Evolutionary conservation across 176 grass and related monocot genomes (phyloP), one percentile per base, ranked within the genome.

Genomic region (Rhynchospora breviuscula): DNA sequence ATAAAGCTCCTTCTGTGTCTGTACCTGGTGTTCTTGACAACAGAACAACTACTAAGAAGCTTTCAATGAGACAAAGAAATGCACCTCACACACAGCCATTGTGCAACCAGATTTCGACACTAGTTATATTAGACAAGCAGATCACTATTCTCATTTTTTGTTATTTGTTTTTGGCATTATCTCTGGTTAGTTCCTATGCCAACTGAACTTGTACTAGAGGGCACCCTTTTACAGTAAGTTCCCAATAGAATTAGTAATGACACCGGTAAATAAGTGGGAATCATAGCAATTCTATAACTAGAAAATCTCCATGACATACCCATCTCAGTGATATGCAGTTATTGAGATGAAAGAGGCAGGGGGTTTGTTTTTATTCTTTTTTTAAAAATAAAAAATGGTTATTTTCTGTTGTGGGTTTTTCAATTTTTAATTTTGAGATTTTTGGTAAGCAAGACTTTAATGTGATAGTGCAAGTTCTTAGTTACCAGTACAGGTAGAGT

Each of bases 1-100:
- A 88, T 99, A 95, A 69, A 99, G 71, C 51, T 82, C 88, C 88
- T 95, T 98, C 63, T 70, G 63, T 80, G 62, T 77, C 53, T 88
- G 69, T 67, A 64, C 71, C 31, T 80, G 70, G 83, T 88, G 84
- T 65, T 70, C 92, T 90, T 91, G 54, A 89, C 71, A 86, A 67
- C 31, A 78, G 80, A 88, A 71, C 19, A 86, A 79, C 35, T 18
- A 60, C 17, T 71, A 71, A 71, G 40, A 71, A 47, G 35, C 8
- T 19, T 43, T 15, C 46, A 71, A 71, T 44, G 29, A 68, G 14
- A 68, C 40, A 14, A 67, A 59, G 14, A 59, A 59, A 65, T 65
- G 63, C 63, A 65, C 63, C 63, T 11, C 11, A 15, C 63, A 66
- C 63, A 11, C 11, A 40, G 14, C 64, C 64, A 40, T 40, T 40